These are phyloP conservation scores for Arctium lappa DNA, from an alignment of 129 eudicot species.

Conservation along the genomic window DNA sequence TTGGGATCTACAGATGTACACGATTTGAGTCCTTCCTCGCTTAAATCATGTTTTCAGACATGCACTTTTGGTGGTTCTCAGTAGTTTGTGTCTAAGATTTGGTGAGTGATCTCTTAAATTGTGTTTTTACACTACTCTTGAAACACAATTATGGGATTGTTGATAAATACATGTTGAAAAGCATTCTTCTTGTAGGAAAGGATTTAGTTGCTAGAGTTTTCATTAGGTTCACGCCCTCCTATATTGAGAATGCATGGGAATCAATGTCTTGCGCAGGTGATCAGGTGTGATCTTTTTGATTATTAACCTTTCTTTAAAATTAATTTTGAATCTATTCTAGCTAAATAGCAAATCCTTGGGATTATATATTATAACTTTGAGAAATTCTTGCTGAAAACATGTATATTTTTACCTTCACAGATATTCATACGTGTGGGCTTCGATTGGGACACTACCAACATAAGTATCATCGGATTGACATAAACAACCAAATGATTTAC, in stretches of 20 bases:
- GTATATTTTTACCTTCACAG: conserved; percentile 30
- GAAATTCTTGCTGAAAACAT: not conserved
- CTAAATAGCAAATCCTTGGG: not conserved
- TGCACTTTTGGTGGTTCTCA: not conserved
- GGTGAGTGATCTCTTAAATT: too few species aligned
- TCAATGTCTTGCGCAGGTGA: conserved; percentile 68
- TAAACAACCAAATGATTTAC: too few species aligned
- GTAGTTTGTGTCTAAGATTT: too few species aligned
- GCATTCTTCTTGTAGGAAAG: conserved; percentile 55
- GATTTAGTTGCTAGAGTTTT: conserved; percentile 79
- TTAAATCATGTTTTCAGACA: not conserved
- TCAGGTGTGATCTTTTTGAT: conserved; percentile 54
- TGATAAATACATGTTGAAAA: not conserved
- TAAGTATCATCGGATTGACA: conserved; percentile 81
- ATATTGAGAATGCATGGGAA: conserved; percentile 74
- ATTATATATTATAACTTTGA: not conserved
- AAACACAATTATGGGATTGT: not conserved
- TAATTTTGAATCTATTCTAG: not conserved
- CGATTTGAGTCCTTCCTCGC: not conserved
- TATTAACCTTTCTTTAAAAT: not conserved
- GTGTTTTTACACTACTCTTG: not conserved
- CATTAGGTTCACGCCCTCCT: conserved; percentile 87
- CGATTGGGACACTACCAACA: conserved; percentile 85
- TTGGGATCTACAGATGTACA: too few species aligned
- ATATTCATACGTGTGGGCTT: conserved; percentile 72